Evolutionary conservation across 2,329 filamentous ascomycete species (phyloP), one percentile per base, ranked within the genome.

Genomic region (Fusarium temperatum): DNA sequence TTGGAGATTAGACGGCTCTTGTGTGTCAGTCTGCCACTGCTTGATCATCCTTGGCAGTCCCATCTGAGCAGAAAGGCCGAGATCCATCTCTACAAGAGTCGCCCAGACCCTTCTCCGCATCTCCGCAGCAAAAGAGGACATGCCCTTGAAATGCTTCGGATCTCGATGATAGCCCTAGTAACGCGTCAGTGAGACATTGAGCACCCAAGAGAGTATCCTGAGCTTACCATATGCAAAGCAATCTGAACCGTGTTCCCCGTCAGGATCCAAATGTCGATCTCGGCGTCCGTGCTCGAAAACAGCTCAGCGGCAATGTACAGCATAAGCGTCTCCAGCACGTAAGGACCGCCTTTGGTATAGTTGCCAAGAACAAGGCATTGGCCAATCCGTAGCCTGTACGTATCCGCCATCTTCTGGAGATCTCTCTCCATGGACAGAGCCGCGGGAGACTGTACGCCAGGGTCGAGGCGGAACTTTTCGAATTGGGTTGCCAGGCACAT

Each of bases 91-190:
- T 22, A 81, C 76, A 8, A 86, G 75, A 1, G 81, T 78, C 12
- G 81, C 78, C 85, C 86, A 87, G 0, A 83, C 72, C 3, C 85
- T 79, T 36, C 84, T 79, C 26, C 86, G 80, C 84, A 87, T 87
- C 71, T 87, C 85, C 6, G 82, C 81, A 1, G 82, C 70, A 41
- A 87, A 85, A 0, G 80, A 77, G 1, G 82, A 80, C 32, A 87
- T 82, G 11, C 75, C 78, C 1, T 79, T 77, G 69, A 86, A 87
- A 53, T 84, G 81, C 10, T 77, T 81, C 0, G 84, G 80, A 65
- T 87, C 86, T 60, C 84, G 75, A 66, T 88, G 86, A 61, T 85
- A 85, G 0, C 82, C 84, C 82, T 51, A 8, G 15, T 14, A 28
- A 10, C 22, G 8, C 11, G 22, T 51, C 8, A 50, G 26, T 20